Evolutionary conservation across 169 alveolate genomes (phyloP).

Genomic region (Eimeria brunetti): DNA sequence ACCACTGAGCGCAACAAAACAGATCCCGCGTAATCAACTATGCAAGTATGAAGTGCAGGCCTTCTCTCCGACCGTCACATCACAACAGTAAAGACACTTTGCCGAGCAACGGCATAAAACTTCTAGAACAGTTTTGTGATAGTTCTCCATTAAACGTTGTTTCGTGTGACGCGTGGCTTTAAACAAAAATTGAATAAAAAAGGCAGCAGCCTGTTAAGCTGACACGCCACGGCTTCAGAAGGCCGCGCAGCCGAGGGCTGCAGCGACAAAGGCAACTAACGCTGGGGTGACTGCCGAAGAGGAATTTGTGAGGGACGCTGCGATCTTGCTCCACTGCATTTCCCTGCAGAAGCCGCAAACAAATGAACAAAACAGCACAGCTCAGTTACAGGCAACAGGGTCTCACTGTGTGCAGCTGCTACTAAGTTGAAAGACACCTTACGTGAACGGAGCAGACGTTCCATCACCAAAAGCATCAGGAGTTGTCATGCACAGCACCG

Average conservation of each 20-base stretch:
- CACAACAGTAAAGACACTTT: not conserved
- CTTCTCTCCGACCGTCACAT: not conserved
- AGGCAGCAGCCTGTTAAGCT: not conserved
- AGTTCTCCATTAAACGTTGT: not conserved
- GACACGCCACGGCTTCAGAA: not conserved
- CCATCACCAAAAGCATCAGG: not conserved
- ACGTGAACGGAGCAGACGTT: slow-evolving; percentile 10
- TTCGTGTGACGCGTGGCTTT: not conserved
- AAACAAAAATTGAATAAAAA: too few relatives aligned
- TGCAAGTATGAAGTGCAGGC: not conserved
- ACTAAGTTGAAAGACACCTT: not conserved
- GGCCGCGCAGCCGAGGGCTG: not conserved
- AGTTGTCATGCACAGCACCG: not conserved
- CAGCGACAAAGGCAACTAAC: not conserved
- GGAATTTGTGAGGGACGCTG: not conserved
- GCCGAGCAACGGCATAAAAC: not conserved
- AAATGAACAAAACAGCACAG: not conserved
- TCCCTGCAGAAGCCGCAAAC: slow-evolving; percentile 6
- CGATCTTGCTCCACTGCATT: slow-evolving; percentile 1
- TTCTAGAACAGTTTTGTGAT: not conserved
- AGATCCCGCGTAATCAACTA: not conserved
- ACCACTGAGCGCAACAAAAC: not conserved
- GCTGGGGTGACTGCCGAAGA: not conserved
- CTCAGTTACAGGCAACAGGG: not conserved
- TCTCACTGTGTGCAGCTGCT: not conserved